Evolutionary conservation across 1,284 basidiomycete species (phyloP).

Genomic region (Rhizoctonia solani): DNA sequence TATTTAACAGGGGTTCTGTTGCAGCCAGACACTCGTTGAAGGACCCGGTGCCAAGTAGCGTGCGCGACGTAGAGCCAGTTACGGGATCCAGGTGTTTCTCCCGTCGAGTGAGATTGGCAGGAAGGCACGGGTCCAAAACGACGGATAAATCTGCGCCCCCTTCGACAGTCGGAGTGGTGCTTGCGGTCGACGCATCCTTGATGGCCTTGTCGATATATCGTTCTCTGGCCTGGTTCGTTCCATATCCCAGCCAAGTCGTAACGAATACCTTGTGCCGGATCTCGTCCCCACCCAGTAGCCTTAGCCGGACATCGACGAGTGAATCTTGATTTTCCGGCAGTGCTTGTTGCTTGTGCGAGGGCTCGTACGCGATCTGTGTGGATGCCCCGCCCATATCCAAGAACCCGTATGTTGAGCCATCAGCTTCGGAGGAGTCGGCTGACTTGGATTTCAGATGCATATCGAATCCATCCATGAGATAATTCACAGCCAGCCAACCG

Average conservation of each 20-base stretch:
- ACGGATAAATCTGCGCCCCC: constrained; percentile 46
- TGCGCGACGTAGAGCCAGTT: constrained; percentile 58
- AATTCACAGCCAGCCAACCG: constrained; percentile 99
- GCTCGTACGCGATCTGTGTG: constrained; percentile 97
- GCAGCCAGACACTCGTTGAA: constrained; percentile 81
- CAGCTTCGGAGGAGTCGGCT: constrained; percentile 41
- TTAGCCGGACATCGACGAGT: constrained; percentile 79
- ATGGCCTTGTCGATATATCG: constrained; percentile 80
- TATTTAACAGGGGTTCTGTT: constrained; percentile 83
- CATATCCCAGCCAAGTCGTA: constrained; percentile 98
- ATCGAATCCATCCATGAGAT: constrained; percentile 96
- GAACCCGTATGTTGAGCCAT: constrained; percentile 90
- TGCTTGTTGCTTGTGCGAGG: constrained; percentile 51
- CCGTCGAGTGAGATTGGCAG: constrained; percentile 65
- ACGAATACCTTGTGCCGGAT: constrained; percentile 94
- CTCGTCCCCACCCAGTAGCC: constrained; percentile 82
- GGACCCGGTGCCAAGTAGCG: constrained; percentile 85
- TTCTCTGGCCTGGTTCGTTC: constrained; percentile 93
- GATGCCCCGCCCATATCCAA: constrained; percentile 99
- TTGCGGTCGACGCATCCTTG: constrained; percentile 55
- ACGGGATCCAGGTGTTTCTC: constrained; percentile 55
- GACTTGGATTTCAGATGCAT: constrained; percentile 43
- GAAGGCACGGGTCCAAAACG: constrained; percentile 89
- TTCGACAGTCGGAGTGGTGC: no score
- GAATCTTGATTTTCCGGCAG: constrained; percentile 53